phyloP scores from a whole-genome alignment of 345 rosid species.

The Eutrema yunnanense region DNA sequence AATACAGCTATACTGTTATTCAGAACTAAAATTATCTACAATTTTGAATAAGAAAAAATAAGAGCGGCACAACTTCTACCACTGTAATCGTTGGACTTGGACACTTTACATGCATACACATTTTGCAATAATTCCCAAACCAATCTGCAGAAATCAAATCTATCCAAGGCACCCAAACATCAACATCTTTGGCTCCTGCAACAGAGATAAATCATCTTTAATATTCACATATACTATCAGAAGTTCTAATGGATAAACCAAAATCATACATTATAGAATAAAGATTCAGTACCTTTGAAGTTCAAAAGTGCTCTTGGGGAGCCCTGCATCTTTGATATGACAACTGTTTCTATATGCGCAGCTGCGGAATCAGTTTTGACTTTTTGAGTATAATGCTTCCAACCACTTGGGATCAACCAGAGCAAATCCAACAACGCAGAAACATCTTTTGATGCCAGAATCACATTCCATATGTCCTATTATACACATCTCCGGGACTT shows the following conservation, averaged over 20 bases:
- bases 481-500: conserved; percentile 58
- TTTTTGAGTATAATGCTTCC: background rate
- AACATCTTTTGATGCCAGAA: conserved; percentile 7
- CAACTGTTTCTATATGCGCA: background rate
- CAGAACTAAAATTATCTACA: background rate
- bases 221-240: background rate
- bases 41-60: background rate
- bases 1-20: background rate
- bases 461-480: conserved; percentile 82
- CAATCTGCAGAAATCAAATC: conserved; percentile 2
- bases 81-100: background rate
- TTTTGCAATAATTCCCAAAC: background rate
- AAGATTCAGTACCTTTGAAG: conserved; percentile 1
- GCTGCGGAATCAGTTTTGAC: background rate
- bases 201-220: background rate
- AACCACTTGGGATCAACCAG: conserved; percentile 10
- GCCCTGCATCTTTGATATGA: conserved; percentile 9
- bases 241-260: background rate
- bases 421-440: conserved; percentile 20
- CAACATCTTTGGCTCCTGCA: conserved; percentile 5
- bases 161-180: background rate
- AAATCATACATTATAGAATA: background rate
- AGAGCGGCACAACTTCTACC: background rate
- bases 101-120: background rate
- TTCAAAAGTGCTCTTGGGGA: background rate